Base-by-base conservation (phyloP, 495 filamentous ascomycete genomes). In the Aspergillus steynii region DNA sequence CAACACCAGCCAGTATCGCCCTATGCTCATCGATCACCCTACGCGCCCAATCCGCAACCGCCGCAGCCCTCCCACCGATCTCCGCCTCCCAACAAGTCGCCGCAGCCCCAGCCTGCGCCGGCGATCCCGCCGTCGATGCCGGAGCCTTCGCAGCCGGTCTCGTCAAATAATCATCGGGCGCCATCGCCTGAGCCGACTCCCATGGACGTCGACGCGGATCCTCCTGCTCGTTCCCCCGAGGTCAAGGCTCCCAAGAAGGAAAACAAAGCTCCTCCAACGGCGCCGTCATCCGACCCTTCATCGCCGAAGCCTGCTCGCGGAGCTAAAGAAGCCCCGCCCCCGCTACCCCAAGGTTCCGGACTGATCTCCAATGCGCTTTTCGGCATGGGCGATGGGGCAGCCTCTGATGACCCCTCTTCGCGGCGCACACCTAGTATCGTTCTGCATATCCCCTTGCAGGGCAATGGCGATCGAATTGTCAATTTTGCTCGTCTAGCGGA, bases 401-500 rank as follows among this genome's bases (percentile, higher is more conserved):
- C 74, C 2, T 65, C 72, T 4, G 60, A 69, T 2, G 77, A 68
- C 71, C 29, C 50, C 1, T 32, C 46, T 45, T 75, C 66, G 67
- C 84, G 84, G 69, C 75, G 78, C 12, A 86, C 88, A 27, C 90
- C 92, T 2, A 96, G 88, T 51, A 96, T 99, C 60, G 81, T 96
- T 59, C 77, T 99, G 2, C 86, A 92, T 55, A 85, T 99, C 59
- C 86, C 91, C 0, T 76, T 99, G 46, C 82, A 89, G 42, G 90
- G 90, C 29, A 87, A 89, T 63, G 85, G 82, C 15, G 95, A 96
- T 70, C 90, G 93, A 58, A 94, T 94, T 61, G 84, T 99, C 72
- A 98, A 98, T 71, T 97, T 98, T 67, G 92, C 94, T 62, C 91
- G 91, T 52, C 78, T 98, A 69, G 94, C 95, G 26, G 92, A 96